phyloP scores from a whole-genome alignment of 192 early-diverging fungal species.

The Coemansia aciculifera region DNA sequence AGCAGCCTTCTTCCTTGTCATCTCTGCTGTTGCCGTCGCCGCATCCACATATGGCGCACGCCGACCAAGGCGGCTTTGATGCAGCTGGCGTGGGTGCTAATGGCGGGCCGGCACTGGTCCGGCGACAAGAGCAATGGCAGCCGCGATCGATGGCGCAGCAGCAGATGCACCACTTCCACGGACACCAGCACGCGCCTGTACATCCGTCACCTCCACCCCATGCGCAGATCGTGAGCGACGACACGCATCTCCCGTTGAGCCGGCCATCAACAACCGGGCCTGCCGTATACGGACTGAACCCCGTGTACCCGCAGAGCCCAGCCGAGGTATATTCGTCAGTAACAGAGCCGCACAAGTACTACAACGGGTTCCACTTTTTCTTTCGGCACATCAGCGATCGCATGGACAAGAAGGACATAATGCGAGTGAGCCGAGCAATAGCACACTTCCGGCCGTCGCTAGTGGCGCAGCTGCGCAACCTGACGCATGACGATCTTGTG shows the following conservation, averaged over 20 bases:
- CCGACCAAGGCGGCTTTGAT: constrained; percentile 1
- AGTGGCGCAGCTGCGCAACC: constrained; percentile 90
- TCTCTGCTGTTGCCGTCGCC: constrained; percentile 9
- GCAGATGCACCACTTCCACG: not conserved
- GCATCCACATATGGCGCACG: constrained; percentile 6
- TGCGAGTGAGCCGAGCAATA: constrained; percentile 86
- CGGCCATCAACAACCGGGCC: constrained; percentile 48
- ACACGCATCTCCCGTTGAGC: constrained; percentile 31
- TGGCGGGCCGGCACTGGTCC: constrained; percentile 13
- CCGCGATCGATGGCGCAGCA: constrained; percentile 13
- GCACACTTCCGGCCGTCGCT: constrained; percentile 90
- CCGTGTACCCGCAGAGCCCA: constrained; percentile 42
- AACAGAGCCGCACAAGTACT: constrained; percentile 84
- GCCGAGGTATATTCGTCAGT: constrained; percentile 78
- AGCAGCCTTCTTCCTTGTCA: not conserved
- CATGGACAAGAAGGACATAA: constrained; percentile 85
- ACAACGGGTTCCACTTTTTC: constrained; percentile 90
- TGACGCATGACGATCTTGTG: constrained; percentile 90
- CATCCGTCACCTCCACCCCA: constrained; percentile 26
- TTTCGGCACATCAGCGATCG: constrained; percentile 80
- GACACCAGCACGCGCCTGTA: constrained; percentile 12
- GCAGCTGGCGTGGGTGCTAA: not conserved
- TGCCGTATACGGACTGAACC: constrained; percentile 52
- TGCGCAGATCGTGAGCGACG: constrained; percentile 26
- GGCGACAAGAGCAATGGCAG: constrained; percentile 33